Evolutionary conservation across 2,329 filamentous ascomycete species (phyloP), one percentile per base, ranked within the genome.

Genomic region (Fusarium scirpi): DNA sequence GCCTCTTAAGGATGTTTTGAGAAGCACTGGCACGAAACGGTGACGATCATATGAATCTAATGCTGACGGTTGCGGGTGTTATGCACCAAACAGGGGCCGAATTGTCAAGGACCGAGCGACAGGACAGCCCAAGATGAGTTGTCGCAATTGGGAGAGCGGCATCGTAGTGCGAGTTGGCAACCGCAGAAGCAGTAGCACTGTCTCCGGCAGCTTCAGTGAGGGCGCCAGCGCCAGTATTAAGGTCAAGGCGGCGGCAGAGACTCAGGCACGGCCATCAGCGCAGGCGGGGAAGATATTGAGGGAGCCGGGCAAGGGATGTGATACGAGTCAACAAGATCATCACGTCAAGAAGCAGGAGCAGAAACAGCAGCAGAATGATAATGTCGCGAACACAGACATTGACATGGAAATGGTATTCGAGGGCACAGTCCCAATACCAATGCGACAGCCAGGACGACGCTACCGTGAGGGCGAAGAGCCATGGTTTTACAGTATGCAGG

Each of bases 121-220:
- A 4, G 90, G 90, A 66, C 80, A 87, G 66, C 87, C 89, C 15
- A 97, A 94, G 79, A 85, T 98, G 68, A 94, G 87, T 67, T 94
- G 92, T 79, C 90, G 92, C 58, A 99, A 98, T 79, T 98, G 95
- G 94, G 96, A 98, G 81, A 97, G 94, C 76, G 96, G 96, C 38
- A 92, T 99, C 2, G 74, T 98, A 25, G 78, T 98, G 43, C 89
- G 90, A 12, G 83, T 92, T 25, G 74, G 76, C 60, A 59, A 44
- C 54, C 43, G 51, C 59, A 68, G 61, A 49, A 70, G 44, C 65
- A 69, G 66, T 49, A 69, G 52, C 65, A 64, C 51, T 34, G 34
- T 53, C 62, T 49, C 55, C 25, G 57, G 54, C 56, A 67, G 20
- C 49, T 69, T 47, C 51, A 70, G 55, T 52, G 58, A 45, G 60